Evolutionary conservation across 1,284 basidiomycete genomes (phyloP).

Genomic region (Boletellus deceptivus): DNA sequence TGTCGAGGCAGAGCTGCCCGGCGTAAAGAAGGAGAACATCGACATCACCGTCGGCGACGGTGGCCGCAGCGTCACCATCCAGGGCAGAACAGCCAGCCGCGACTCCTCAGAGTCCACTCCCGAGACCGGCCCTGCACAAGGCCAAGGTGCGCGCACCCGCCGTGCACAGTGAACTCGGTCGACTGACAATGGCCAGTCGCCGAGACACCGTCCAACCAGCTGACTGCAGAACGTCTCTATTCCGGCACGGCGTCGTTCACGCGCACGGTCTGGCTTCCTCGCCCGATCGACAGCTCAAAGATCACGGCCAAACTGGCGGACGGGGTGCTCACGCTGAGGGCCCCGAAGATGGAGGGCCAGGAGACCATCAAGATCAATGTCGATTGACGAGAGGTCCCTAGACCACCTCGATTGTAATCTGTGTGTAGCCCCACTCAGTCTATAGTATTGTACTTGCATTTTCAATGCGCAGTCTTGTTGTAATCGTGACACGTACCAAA

Average conservation of each 20-base stretch:
- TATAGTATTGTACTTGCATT: background rate
- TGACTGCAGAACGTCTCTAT: constrained; percentile 59
- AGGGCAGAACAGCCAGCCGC: constrained; percentile 51
- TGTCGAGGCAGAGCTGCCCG: constrained; percentile 74
- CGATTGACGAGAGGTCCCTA: constrained; percentile 11
- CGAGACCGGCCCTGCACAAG: constrained; percentile 1
- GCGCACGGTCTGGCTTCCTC: constrained; percentile 69
- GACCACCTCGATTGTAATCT: background rate
- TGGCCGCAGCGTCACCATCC: constrained; percentile 68
- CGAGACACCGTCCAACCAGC: constrained; percentile 41
- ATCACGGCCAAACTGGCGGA: constrained; percentile 66
- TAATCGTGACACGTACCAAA: too few relatives aligned
- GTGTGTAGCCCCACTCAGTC: constrained; percentile 13
- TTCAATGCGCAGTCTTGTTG: background rate
- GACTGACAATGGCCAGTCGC: constrained; percentile 19
- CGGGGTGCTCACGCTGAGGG: constrained; percentile 62
- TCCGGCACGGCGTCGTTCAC: constrained; percentile 55
- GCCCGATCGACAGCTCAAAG: constrained; percentile 53
- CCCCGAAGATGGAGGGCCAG: constrained; percentile 61
- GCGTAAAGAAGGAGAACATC: constrained; percentile 74
- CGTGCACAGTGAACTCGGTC: background rate
- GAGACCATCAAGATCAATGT: constrained; percentile 32
- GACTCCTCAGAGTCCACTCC: constrained; percentile 24
- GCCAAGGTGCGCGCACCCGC: constrained; percentile 13
- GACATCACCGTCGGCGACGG: constrained; percentile 67